These are phyloP conservation scores for Ustilago hordei DNA, from an alignment of 1,284 basidiomycete species.

Conservation along the genomic window DNA sequence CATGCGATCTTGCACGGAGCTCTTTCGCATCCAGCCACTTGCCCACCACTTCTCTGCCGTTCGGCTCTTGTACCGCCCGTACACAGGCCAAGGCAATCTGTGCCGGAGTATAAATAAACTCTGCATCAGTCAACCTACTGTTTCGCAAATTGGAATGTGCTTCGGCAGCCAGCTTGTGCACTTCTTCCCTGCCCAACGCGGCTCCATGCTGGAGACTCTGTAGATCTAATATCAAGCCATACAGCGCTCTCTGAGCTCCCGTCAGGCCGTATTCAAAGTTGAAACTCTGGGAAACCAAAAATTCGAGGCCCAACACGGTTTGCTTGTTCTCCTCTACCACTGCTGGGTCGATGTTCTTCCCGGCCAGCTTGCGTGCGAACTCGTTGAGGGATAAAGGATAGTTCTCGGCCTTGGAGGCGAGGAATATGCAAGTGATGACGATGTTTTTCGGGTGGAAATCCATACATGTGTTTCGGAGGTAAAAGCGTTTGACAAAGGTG, in stretches of 20 bases:
- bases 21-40: conserved; percentile 73
- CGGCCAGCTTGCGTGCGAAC: conserved; percentile 74
- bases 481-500: conserved; percentile 94
- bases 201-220: conserved; percentile 74
- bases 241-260: conserved; percentile 87
- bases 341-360: conserved; percentile 76
- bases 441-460: conserved; percentile 99
- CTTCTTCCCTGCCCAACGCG: conserved; percentile 30
- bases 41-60: conserved; percentile 73
- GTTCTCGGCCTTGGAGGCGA: conserved; percentile 97
- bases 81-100: conserved; percentile 92
- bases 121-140: conserved; percentile 87
- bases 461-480: conserved; percentile 97
- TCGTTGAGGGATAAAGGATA: conserved; percentile 85
- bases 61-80: conserved; percentile 4
- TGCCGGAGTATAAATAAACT: conserved; percentile 89
- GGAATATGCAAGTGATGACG: conserved; percentile 88
- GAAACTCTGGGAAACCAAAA: conserved; percentile 91
- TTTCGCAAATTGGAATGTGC: conserved; percentile 61
- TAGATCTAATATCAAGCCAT: conserved; percentile 89
- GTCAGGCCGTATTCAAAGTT: conserved; percentile 92
- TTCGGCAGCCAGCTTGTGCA: conserved; percentile 36
- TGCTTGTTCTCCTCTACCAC: conserved; percentile 75
- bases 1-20: conserved; percentile 1
- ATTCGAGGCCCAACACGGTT: conserved; percentile 92